Evolutionary conservation across 1,139 yeast genomes (phyloP).

Genomic region (Yamadazyma sp.): DNA sequence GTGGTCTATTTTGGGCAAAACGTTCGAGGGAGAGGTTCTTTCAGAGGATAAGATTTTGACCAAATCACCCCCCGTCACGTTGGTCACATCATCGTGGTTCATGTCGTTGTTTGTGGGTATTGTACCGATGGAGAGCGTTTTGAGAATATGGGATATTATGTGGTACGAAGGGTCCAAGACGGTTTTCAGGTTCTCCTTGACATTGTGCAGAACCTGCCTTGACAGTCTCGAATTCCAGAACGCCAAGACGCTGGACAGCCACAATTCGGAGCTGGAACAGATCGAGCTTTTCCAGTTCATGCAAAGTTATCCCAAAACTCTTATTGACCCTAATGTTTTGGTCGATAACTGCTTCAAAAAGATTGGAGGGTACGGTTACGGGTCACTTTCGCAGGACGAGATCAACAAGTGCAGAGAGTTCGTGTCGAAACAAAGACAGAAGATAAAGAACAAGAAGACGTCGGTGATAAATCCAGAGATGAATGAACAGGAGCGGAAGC

Average conservation of each 20-base stretch:
- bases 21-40: constrained; percentile 42
- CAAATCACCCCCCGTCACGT: constrained; percentile 83
- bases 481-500: constrained; percentile 41
- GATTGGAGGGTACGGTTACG: constrained; percentile 66
- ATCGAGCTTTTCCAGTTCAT: constrained; percentile 85
- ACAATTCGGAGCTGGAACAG: constrained; percentile 53
- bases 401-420: constrained; percentile 73
- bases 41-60: constrained; percentile 64
- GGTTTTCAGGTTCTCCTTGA: constrained; percentile 77
- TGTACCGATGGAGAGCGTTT: constrained; percentile 81
- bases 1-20: constrained; percentile 58
- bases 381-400: constrained; percentile 78
- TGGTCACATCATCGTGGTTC: constrained; percentile 96
- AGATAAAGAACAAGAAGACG: constrained; percentile 40
- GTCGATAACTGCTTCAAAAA: constrained; percentile 76
- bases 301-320: constrained; percentile 75
- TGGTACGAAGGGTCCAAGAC: constrained; percentile 92
- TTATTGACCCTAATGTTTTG: constrained; percentile 68
- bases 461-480: constrained; percentile 31
- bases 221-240: constrained; percentile 49
- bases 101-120: constrained; percentile 92
- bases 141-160: constrained; percentile 91
- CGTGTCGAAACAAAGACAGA: constrained; percentile 62
- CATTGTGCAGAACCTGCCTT: constrained; percentile 78
- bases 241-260: constrained; percentile 14